Evolutionary conservation across 2,329 filamentous ascomycete species (phyloP).

Genomic region (Tolypocladium nubicola): DNA sequence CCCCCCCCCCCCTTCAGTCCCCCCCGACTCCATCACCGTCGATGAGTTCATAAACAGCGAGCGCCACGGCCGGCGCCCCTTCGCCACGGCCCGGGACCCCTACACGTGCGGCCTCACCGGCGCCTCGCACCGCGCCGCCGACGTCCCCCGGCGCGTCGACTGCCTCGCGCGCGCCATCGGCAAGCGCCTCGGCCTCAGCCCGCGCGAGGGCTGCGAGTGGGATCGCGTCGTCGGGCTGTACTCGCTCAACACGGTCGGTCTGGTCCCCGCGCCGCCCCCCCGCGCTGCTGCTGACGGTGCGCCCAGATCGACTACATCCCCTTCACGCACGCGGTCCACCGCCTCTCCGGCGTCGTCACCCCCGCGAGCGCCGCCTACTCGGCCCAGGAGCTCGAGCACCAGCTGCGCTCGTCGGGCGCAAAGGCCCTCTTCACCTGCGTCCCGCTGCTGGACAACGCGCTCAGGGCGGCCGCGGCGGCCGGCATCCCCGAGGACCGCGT

Average conservation of each 20-base stretch:
- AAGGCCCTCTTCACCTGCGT: constrained; percentile 63
- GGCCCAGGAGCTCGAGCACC: constrained; percentile 57
- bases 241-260: constrained; percentile 64
- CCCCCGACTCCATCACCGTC: constrained; percentile 65
- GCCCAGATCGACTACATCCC: constrained; percentile 62
- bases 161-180: constrained; percentile 56
- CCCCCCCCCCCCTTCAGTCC: no score
- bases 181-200: constrained; percentile 60
- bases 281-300: background rate
- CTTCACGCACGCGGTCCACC: constrained; percentile 62
- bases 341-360: constrained; percentile 61
- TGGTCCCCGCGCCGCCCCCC: no score
- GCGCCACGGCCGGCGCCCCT: constrained; percentile 52
- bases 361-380: constrained; percentile 70
- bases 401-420: constrained; percentile 58
- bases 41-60: constrained; percentile 70
- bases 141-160: constrained; percentile 57
- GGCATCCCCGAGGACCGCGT: constrained; percentile 54
- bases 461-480: constrained; percentile 51
- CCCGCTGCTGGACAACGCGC: constrained; percentile 52
- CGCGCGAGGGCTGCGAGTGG: constrained; percentile 65
- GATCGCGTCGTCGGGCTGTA: constrained; percentile 72
- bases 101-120: constrained; percentile 71
- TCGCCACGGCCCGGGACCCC: constrained; percentile 54
- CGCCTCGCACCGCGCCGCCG: constrained; percentile 49